Evolutionary conservation across 768 basidiomycete genomes (phyloP), one percentile per base, ranked within the genome.

Genomic region (Hirschioporus abietinus): DNA sequence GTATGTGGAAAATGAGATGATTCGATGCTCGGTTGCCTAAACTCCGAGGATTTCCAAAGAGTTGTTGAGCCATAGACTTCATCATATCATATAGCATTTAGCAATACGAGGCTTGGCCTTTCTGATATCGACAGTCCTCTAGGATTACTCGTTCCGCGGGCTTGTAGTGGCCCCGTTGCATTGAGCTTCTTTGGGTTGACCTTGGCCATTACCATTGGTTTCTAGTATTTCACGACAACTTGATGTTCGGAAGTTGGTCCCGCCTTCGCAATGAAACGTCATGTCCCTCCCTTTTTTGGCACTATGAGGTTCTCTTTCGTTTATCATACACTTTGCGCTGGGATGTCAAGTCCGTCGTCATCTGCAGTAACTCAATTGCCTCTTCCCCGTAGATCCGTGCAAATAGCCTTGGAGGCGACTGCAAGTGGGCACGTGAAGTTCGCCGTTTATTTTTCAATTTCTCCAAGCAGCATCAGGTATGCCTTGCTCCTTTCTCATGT

Each of bases 391-490:
- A 99, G 96, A 97, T 99, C 74, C 89, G 97, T 59, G 96, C 97
- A 0, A 96, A 95, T 69, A 96, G 88, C 75, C 76, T 99, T 63
- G 93, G 93, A 69, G 96, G 96, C 8, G 96, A 99, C 77, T 99
- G 97, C 77, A 83, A 87, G 64, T 96, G 86, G 80, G 84, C 84
- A 35, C 85, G 95, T 68, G 96, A 99, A 76, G 74, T 96, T 25
- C 80, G 85, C 57, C 82, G 95, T 34, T 91, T 93, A 5, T 84
- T 90, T 73, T 81, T 89, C 67, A 78, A 86, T 4, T 94, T 97
- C 77, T 88, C 92, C 65, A 96, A 96, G 78, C 95, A 97, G 72
- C 96, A 98, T 77, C 94, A 96, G 85, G 96, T 93, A 69, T 63
- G 81, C 8, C 30, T 30, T 66, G 7, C 1, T 17, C 20, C 68